These are phyloP conservation scores for Penicillium decumbens DNA, from an alignment of 2,329 filamentous ascomycete species.

Conservation along the genomic window DNA sequence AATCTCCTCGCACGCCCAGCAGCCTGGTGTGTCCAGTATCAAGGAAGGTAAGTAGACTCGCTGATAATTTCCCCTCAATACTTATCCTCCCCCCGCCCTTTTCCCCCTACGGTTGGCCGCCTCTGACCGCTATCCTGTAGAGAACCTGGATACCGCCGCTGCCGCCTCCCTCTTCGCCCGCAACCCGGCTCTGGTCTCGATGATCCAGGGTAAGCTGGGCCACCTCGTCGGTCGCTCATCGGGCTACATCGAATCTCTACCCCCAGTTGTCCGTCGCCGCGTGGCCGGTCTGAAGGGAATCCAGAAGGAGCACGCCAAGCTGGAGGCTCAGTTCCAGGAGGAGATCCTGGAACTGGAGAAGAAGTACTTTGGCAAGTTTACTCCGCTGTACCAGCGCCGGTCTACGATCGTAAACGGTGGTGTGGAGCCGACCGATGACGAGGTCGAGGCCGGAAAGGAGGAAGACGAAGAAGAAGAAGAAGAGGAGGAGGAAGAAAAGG, in stretches of 20 bases:
- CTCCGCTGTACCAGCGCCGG: constrained; percentile 92
- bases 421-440: constrained; percentile 77
- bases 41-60: constrained; percentile 73
- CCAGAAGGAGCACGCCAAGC: constrained; percentile 97
- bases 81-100: neutral
- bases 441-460: constrained; percentile 81
- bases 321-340: constrained; percentile 97
- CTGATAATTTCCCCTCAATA: neutral
- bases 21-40: constrained; percentile 89
- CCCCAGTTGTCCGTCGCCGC: constrained; percentile 80
- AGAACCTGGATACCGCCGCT: constrained; percentile 81
- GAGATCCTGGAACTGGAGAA: constrained; percentile 98
- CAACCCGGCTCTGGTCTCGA: constrained; percentile 88
- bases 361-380: constrained; percentile 99
- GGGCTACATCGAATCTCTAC: constrained; percentile 95
- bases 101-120: neutral
- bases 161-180: constrained; percentile 92
- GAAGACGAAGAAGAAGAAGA: constrained; percentile 64
- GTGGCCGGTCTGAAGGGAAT: constrained; percentile 95
- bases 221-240: constrained; percentile 91
- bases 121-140: constrained; percentile 47
- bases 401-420: constrained; percentile 85
- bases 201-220: constrained; percentile 96
- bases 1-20: constrained; percentile 94
- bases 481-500: constrained; percentile 52